phyloP scores from a whole-genome alignment of 192 early-diverging fungal genomes.

The Spinellus fusiger region DNA sequence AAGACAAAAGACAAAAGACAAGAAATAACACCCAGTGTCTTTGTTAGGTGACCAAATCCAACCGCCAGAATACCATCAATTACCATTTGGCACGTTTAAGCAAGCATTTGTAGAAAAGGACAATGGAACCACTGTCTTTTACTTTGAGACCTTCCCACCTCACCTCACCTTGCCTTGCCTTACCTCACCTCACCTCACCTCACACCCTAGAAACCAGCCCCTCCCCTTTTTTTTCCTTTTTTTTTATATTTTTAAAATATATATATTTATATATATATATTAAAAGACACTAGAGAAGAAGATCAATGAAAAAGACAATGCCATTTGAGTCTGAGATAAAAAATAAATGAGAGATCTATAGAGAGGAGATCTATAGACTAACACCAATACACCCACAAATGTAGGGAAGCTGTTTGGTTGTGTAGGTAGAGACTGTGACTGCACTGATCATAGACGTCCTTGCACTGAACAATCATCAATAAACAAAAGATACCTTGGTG shows the following conservation, averaged over 20 bases:
- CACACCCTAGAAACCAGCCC: not conserved
- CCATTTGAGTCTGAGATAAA: not conserved
- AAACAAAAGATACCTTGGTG: too few relatives aligned
- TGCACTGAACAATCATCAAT: too few relatives aligned
- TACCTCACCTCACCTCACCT: not conserved
- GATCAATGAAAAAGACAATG: not conserved
- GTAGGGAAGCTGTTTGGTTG: too few relatives aligned
- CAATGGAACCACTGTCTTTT: too few relatives aligned
- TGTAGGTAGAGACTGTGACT: too few relatives aligned
- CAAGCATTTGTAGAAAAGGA: slow-evolving; percentile 40
- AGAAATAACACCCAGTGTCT: not conserved
- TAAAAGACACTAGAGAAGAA: not conserved
- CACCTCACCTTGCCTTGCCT: not conserved
- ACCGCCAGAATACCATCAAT: slow-evolving; percentile 48
- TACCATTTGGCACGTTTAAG: slow-evolving; percentile 52
- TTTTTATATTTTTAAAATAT: too few relatives aligned
- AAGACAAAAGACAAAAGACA: not conserved
- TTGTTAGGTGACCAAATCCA: slow-evolving; percentile 35
- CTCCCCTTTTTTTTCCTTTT: too few relatives aligned
- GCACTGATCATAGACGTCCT: too few relatives aligned
- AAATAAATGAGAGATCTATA: not conserved
- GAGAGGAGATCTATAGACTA: not conserved
- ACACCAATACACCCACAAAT: too few relatives aligned
- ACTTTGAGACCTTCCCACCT: not conserved
- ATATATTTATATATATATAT: not conserved